Conservation (phyloP, 1,284 basidiomycete species). For the Trametes hirsuta region DNA sequence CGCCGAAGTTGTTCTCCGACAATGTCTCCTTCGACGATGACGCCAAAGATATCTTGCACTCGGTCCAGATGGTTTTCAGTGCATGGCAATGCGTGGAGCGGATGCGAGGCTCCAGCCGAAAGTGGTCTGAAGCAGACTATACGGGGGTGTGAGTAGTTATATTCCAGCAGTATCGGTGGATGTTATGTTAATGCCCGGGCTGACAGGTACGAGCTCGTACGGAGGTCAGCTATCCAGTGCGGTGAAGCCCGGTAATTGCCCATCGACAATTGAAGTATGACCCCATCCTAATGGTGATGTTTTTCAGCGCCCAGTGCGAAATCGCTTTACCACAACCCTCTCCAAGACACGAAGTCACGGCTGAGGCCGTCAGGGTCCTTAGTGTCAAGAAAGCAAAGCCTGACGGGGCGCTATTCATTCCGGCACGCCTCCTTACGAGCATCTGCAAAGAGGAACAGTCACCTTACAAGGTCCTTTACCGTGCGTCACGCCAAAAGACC, state of each 20-base stretch:
- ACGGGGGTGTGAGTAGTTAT: constrained; percentile 50
- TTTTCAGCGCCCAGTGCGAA: constrained; percentile 47
- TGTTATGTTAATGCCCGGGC: not conserved
- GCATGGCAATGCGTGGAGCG: constrained; percentile 48
- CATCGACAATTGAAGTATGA: not conserved
- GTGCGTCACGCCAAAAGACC: constrained; percentile 31
- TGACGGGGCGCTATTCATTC: constrained; percentile 52
- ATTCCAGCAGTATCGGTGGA: not conserved
- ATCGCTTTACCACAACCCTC: constrained; percentile 53
- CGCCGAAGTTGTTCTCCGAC: constrained; percentile 47
- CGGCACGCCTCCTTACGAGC: constrained; percentile 38
- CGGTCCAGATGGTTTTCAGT: constrained; percentile 43
- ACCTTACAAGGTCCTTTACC: constrained; percentile 49
- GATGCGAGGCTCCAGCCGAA: constrained; percentile 48
- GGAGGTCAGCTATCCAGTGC: constrained; percentile 45
- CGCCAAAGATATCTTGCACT: constrained; percentile 39
- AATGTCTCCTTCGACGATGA: constrained; percentile 21
- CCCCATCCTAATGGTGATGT: not conserved
- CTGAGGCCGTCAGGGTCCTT: constrained; percentile 42
- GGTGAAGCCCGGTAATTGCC: constrained; percentile 47
- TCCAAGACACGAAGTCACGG: constrained; percentile 30
- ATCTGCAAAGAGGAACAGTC: constrained; percentile 48
- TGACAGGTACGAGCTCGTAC: constrained; percentile 51
- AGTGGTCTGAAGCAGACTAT: constrained; percentile 58
- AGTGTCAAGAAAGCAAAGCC: constrained; percentile 49